These are phyloP conservation scores for Sonneratia alba DNA, from an alignment of 345 rosid species.

Conservation along the genomic window DNA sequence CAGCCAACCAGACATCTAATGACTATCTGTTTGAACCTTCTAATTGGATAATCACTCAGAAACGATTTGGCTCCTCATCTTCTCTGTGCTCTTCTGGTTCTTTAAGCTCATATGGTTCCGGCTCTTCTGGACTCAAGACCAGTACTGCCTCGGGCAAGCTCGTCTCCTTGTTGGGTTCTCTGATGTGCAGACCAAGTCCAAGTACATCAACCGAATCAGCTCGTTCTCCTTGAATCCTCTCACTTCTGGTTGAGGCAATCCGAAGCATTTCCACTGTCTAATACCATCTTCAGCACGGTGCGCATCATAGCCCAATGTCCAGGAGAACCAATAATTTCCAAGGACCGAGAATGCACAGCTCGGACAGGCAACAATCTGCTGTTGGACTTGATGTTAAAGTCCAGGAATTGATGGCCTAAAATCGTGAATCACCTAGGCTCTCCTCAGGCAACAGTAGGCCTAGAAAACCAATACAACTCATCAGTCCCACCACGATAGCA, in stretches of 20 bases:
- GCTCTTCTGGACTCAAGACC: constrained; percentile 77
- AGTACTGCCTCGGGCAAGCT: constrained; percentile 98
- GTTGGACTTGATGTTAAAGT: constrained; percentile 76
- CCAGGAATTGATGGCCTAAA: constrained; percentile 74
- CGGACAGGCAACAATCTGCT: constrained; percentile 79
- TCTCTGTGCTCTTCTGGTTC: constrained; percentile 38
- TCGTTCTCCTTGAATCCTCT: constrained; percentile 80
- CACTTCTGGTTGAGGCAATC: constrained; percentile 71
- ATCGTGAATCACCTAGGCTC: constrained; percentile 81
- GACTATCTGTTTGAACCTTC: neutral
- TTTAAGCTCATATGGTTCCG: too few relatives aligned
- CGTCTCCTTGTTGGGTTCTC: constrained; percentile 68
- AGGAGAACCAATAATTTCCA: constrained; percentile 70
- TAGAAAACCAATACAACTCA: constrained; percentile 61
- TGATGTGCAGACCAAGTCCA: constrained; percentile 76
- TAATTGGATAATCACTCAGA: neutral
- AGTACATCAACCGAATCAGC: constrained; percentile 83
- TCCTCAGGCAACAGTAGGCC: constrained; percentile 76
- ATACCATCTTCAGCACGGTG: too few relatives aligned
- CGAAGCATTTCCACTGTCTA: constrained; percentile 72
- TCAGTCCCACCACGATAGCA: constrained; percentile 54
- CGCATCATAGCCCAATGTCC: constrained; percentile 20
- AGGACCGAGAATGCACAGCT: constrained; percentile 73
- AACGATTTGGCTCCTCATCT: constrained; percentile 1
- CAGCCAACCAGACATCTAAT: neutral